Evolutionary conservation across 73 alveolate genomes (phyloP), one percentile per base, ranked within the genome.

Genomic region (Blepharisma stoltei): DNA sequence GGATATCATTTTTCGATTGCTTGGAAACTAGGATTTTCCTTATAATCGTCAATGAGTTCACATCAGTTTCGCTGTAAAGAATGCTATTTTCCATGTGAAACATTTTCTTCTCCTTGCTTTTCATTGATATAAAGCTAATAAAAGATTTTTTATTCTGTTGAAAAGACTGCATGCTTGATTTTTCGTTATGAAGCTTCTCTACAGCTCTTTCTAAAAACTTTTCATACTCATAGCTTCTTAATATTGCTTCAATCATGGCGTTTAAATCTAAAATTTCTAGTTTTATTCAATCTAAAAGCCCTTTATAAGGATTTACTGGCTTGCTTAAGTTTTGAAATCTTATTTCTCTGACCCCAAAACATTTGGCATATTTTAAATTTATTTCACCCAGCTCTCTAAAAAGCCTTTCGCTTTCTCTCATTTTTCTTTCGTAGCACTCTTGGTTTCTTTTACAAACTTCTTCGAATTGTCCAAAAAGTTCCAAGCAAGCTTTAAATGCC

Each of bases 401-500:
- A 14, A 60, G 37, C 2, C 47, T 25, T 25, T 60, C 23, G 4
- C 14, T 25, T 18, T 60, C 73, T 18, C 23, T 60, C 23, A 14
- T 60, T 18, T 14, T 8, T 20, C 23, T 38, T 8, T 25, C 18
- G 45, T 60, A 60, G 45, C 23, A 14, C 5, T 60, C 48, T 25
- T 9, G 23, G 45, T 60, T 60, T 60, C 23, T 38, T 60, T 60
- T 60, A 25, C 73, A 60, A 25, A 9, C 5, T 18, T 8, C 14
- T 25, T 60, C 47, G 45, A 60, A 60, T 25, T 60, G 14, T 4
- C 5, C 73, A 60, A 60, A 38, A 18, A 38, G 47, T 60, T 60
- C 73, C 2, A 60, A 38, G 11, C 73, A n/a, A 60, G 73, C 23
- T 60, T 60, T 60, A 60, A 60, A 60, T 1, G 14, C 14, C 73